Evolutionary conservation across 164 flowering plant species (phyloP).

Genomic region (Macadamia integrifolia): DNA sequence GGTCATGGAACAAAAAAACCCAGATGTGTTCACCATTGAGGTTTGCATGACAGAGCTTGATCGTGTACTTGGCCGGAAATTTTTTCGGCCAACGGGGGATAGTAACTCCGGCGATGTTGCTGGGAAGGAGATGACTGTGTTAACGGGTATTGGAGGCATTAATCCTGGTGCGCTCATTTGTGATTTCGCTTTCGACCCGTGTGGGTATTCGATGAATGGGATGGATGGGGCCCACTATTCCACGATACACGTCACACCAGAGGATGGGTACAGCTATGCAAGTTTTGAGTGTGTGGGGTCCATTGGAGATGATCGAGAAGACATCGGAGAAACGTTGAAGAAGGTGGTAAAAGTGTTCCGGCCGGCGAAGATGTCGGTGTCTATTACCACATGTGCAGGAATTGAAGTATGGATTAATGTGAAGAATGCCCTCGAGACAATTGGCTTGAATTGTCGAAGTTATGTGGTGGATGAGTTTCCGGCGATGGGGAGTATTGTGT

Average conservation of each 20-base stretch:
- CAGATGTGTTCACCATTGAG: slow-evolving; percentile 51
- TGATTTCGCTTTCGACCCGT: slow-evolving; percentile 89
- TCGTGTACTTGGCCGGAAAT: slow-evolving; percentile 40
- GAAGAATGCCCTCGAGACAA: slow-evolving; percentile 36
- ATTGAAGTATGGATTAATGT: slow-evolving; percentile 32
- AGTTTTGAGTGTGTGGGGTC: slow-evolving; percentile 80
- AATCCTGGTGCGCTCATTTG: slow-evolving; percentile 49
- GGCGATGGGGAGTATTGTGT: slow-evolving; percentile 58
- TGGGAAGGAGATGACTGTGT: slow-evolving; percentile 72
- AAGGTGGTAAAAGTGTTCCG: slow-evolving; percentile 66
- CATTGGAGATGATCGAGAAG: slow-evolving; percentile 23
- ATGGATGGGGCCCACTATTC: slow-evolving; percentile 61
- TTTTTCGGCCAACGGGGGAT: slow-evolving; percentile 39
- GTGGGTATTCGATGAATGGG: slow-evolving; percentile 98
- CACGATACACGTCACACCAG: slow-evolving; percentile 95
- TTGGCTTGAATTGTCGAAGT: slow-evolving; percentile 57
- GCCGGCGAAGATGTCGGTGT: slow-evolving; percentile 63
- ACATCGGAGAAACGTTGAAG: slow-evolving; percentile 32
- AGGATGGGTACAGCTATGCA: slow-evolving; percentile 91
- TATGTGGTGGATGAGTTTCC: slow-evolving; percentile 57
- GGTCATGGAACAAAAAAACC: background rate
- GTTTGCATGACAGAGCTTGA: slow-evolving; percentile 95
- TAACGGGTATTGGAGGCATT: slow-evolving; percentile 59
- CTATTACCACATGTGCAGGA: slow-evolving; percentile 32
- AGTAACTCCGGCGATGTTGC: slow-evolving; percentile 41